Percentiles rank a stretch among this genome's conserved stretches.
These are phyloP conservation scores for Breviolum minutum DNA, from an alignment of 73 alveolate species.

Conservation along the genomic window DNA sequence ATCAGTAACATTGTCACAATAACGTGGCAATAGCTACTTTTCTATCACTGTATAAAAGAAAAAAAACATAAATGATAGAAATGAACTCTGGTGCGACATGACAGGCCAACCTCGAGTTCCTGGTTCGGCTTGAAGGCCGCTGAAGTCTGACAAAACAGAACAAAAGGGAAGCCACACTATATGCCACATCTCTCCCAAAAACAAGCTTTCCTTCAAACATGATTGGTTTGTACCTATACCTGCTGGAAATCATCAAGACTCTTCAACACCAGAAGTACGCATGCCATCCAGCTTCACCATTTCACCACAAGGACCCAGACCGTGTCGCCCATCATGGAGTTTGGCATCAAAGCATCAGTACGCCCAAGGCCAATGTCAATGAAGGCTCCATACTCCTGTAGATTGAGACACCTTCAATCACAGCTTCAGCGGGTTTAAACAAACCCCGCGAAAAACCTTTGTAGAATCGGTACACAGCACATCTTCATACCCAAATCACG, in stretches of 20 bases:
- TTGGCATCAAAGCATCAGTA: constrained; percentile 79
- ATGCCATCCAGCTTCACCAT: not conserved
- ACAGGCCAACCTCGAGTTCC: constrained; percentile 4
- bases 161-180: too few species aligned
- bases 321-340: constrained; percentile 77
- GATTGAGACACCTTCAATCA: not conserved
- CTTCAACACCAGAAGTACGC: not conserved
- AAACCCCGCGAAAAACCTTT: not conserved
- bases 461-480: not conserved
- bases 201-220: too few species aligned
- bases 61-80: too few species aligned
- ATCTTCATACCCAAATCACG: not conserved
- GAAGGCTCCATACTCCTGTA: constrained; percentile 69
- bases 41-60: not conserved
- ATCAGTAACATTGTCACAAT: not conserved
- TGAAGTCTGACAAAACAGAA: not conserved
- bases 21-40: not conserved
- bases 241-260: not conserved
- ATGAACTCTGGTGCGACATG: too few species aligned
- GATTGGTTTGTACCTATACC: not conserved
- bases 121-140: constrained; percentile 61
- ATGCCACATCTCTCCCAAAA: too few species aligned
- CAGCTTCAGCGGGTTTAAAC: too few species aligned
- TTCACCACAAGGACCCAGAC: not conserved
- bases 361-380: constrained; percentile 84